Percentiles rank a stretch among this genome's conserved stretches.
phyloP scores from a whole-genome alignment of 257 asterid genomes.

The Ajuga chamaepitys region DNA sequence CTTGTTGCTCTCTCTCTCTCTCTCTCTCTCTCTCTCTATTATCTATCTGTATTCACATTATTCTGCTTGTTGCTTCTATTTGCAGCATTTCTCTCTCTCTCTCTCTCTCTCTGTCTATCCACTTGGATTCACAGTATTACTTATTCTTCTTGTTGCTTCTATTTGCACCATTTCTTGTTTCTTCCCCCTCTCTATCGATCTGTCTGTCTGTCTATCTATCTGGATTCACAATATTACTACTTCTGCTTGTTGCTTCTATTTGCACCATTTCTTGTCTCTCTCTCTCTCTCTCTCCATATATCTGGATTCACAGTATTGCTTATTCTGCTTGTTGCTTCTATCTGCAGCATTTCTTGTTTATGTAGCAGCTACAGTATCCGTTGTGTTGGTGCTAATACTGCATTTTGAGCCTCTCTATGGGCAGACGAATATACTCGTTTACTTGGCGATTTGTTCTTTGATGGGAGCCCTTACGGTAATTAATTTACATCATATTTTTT shows the following conservation, averaged over 20 bases:
- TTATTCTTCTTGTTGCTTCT: too few relatives aligned
- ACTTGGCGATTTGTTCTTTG: conserved; percentile 63
- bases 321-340: conserved; percentile 20
- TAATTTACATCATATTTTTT: neutral
- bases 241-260: conserved; percentile 22
- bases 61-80: conserved; percentile 22
- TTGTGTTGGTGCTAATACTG: conserved; percentile 44
- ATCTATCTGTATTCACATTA: neutral
- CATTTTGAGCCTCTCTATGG: conserved; percentile 63
- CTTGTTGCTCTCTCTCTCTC: neutral
- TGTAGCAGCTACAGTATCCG: conserved; percentile 38
- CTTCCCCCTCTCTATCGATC: neutral
- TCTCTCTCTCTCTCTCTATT: neutral
- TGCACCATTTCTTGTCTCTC: conserved; percentile 55
- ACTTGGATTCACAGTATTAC: too few relatives aligned
- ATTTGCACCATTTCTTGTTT: conserved; percentile 54
- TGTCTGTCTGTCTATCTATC: neutral
- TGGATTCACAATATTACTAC: conserved; percentile 2
- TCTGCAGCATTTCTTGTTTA: conserved; percentile 53
- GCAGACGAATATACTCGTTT: conserved; percentile 51
- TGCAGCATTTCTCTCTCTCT: conserved; percentile 52
- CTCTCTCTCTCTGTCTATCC: too few relatives aligned
- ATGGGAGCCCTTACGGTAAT: conserved; percentile 68
- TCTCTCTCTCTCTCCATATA: too few relatives aligned
- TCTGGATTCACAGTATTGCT: neutral